A percentile compares a stretch with the other conserved stretches of the same genome.
Evolutionary conservation across 2,329 filamentous ascomycete genomes (phyloP).

Genomic region (Exophiala lecanii-corni): DNA sequence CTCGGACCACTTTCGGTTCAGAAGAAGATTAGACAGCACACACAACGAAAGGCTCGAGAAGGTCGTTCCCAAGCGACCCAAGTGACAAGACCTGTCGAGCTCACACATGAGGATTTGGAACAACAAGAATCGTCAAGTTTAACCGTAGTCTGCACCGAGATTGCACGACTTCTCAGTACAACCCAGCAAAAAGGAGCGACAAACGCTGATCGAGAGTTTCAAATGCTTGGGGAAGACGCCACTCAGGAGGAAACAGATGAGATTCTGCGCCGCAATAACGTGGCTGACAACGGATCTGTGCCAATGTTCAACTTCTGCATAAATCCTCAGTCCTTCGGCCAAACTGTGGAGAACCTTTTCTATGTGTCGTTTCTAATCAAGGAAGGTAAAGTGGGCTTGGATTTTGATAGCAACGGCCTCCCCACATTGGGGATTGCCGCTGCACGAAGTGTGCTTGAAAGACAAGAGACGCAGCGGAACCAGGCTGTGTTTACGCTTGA

Average conservation of each 20-base stretch:
- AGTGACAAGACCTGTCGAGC: conserved; percentile 68
- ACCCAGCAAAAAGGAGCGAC: conserved; percentile 44
- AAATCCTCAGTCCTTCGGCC: conserved; percentile 84
- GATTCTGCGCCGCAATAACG: conserved; percentile 61
- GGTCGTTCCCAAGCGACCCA: conserved; percentile 64
- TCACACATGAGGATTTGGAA: conserved; percentile 69
- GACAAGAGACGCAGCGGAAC: conserved; percentile 52
- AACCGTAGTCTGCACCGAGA: conserved; percentile 71
- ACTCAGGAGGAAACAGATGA: conserved; percentile 38
- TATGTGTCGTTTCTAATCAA: conserved; percentile 92
- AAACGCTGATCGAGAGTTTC: conserved; percentile 28
- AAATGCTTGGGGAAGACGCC: conserved; percentile 27
- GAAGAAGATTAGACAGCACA: conserved; percentile 69
- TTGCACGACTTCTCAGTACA: conserved; percentile 56
- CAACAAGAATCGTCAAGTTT: conserved; percentile 74
- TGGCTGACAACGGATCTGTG: conserved; percentile 66
- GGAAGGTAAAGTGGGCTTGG: conserved; percentile 74
- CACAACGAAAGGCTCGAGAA: conserved; percentile 67
- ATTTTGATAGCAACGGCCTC: conserved; percentile 65
- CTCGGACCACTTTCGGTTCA: conserved; percentile 85
- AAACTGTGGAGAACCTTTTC: conserved; percentile 95
- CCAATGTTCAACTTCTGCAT: conserved; percentile 82
- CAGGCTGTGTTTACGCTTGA: conserved; percentile 89
- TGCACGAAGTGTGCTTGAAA: conserved; percentile 45
- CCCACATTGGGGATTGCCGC: conserved; percentile 61